Evolutionary conservation across 768 basidiomycete genomes (phyloP).

Genomic region (Butyriboletus loyo): DNA sequence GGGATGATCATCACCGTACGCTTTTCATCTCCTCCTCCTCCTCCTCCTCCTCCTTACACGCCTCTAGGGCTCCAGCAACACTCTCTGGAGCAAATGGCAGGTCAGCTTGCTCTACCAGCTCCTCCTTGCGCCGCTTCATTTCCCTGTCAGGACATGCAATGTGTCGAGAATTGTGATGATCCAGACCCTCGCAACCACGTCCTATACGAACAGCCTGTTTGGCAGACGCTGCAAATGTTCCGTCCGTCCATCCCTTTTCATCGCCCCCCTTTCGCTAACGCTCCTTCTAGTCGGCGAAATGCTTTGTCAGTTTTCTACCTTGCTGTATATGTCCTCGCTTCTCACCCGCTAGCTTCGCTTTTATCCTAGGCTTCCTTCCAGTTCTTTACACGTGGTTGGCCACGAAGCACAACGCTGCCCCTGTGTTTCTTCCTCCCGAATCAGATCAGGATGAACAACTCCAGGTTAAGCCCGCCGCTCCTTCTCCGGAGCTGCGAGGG

Average conservation of each 20-base stretch:
- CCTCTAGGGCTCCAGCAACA: constrained; percentile 71
- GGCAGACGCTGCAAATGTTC: constrained; percentile 91
- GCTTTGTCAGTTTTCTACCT: constrained; percentile 61
- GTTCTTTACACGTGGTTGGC: constrained; percentile 69
- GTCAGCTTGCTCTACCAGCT: constrained; percentile 29
- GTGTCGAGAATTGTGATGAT: constrained; percentile 86
- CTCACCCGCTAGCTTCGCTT: constrained; percentile 14
- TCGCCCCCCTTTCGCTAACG: constrained; percentile 28
- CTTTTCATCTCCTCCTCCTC: not conserved
- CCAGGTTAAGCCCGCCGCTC: constrained; percentile 30
- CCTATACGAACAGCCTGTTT: constrained; percentile 91
- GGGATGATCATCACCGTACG: constrained; percentile 90
- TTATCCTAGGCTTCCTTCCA: constrained; percentile 72
- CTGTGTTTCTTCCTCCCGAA: constrained; percentile 56
- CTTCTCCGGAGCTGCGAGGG: constrained; percentile 53
- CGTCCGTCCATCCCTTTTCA: constrained; percentile 45
- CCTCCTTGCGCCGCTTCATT: not conserved
- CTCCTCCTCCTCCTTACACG: not conserved
- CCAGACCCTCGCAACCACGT: constrained; percentile 58
- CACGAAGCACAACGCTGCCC: constrained; percentile 41
- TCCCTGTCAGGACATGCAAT: constrained; percentile 84
- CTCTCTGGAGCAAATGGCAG: constrained; percentile 84
- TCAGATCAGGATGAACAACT: constrained; percentile 42
- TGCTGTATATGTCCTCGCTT: constrained; percentile 11
- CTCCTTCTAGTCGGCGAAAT: constrained; percentile 81